Percentiles rank a stretch among this genome's conserved stretches.
phyloP scores from a whole-genome alignment of 2,329 filamentous ascomycete genomes.

The Torrubiellomyces zombiae region DNA sequence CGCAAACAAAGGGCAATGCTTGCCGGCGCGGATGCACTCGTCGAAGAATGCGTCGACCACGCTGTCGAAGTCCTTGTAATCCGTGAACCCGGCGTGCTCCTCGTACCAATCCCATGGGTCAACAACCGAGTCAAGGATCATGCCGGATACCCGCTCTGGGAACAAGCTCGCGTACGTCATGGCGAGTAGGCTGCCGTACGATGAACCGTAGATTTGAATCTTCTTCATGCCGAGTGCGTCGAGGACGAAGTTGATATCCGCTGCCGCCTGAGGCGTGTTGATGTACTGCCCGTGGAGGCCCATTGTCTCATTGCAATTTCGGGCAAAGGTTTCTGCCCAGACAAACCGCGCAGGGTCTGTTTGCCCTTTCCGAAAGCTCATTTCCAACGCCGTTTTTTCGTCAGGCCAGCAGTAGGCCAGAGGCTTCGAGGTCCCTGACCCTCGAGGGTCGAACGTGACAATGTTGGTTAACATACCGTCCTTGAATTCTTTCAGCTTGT shows the following conservation, averaged over 20 bases:
- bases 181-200: conserved; percentile 24
- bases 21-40: conserved; percentile 24
- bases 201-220: conserved; percentile 24
- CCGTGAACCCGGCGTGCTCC: conserved; percentile 8
- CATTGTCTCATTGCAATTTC: conserved; percentile 25
- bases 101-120: conserved; percentile 18
- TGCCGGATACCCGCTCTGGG: conserved; percentile 14
- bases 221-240: conserved; percentile 18
- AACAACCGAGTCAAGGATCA: conserved; percentile 20
- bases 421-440: conserved; percentile 16
- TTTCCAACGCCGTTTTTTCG: conserved; percentile 7
- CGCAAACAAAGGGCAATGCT: too few species aligned
- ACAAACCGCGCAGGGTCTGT: conserved; percentile 23
- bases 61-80: conserved; percentile 13
- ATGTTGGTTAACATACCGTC: conserved; percentile 30
- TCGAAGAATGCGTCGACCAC: conserved; percentile 16
- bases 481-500: conserved; percentile 15
- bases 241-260: conserved; percentile 33
- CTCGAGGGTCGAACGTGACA: conserved; percentile 29
- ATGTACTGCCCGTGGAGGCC: conserved; percentile 26
- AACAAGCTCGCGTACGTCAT: conserved; percentile 22
- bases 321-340: conserved; percentile 22
- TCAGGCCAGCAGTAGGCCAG: conserved; percentile 23
- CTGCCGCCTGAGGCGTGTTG: conserved; percentile 32
- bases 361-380: conserved; percentile 17